phyloP scores from a whole-genome alignment of 2,329 filamentous ascomycete genomes.

The Alternaria tenuissima region DNA sequence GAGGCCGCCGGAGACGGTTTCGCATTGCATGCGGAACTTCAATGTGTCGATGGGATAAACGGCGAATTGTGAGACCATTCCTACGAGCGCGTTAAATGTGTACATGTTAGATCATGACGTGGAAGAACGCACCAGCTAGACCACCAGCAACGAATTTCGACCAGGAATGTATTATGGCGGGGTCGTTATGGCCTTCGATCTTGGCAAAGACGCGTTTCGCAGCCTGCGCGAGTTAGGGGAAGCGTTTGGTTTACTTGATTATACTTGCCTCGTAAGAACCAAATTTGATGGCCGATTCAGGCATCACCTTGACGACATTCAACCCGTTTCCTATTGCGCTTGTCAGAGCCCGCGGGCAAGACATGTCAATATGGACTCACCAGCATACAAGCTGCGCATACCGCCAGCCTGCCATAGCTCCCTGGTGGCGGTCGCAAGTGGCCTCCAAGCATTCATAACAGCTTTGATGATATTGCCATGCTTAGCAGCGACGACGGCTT shows the following conservation, averaged over 20 bases:
- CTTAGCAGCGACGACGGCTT: slow-evolving; percentile 72
- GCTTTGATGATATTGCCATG: slow-evolving; percentile 72
- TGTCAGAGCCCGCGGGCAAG: slow-evolving; percentile 20
- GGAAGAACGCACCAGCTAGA: slow-evolving; percentile 66
- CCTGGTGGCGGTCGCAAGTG: slow-evolving; percentile 75
- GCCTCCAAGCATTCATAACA: slow-evolving; percentile 70
- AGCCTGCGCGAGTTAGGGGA: slow-evolving; percentile 59
- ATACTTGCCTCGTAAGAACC: slow-evolving; percentile 82
- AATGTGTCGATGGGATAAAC: slow-evolving; percentile 94
- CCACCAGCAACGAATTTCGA: slow-evolving; percentile 94
- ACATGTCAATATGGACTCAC: slow-evolving; percentile 60
- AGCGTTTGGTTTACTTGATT: not conserved
- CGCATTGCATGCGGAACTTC: slow-evolving; percentile 90
- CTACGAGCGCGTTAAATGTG: slow-evolving; percentile 13
- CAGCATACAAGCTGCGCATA: slow-evolving; percentile 88
- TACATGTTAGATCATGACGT: not conserved
- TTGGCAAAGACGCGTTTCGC: slow-evolving; percentile 86
- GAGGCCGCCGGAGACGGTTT: slow-evolving; percentile 85
- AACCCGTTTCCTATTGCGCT: slow-evolving; percentile 80
- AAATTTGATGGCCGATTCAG: slow-evolving; percentile 97
- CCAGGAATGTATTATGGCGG: slow-evolving; percentile 77
- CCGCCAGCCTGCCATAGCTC: slow-evolving; percentile 88
- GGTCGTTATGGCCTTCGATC: slow-evolving; percentile 86
- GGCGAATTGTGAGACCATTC: slow-evolving; percentile 94
- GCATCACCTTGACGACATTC: slow-evolving; percentile 98